Percentiles rank a stretch among this genome's conserved stretches.
These are phyloP conservation scores for Biancaea sappan DNA, from an alignment of 306 rosid genomes.

Conservation along the genomic window DNA sequence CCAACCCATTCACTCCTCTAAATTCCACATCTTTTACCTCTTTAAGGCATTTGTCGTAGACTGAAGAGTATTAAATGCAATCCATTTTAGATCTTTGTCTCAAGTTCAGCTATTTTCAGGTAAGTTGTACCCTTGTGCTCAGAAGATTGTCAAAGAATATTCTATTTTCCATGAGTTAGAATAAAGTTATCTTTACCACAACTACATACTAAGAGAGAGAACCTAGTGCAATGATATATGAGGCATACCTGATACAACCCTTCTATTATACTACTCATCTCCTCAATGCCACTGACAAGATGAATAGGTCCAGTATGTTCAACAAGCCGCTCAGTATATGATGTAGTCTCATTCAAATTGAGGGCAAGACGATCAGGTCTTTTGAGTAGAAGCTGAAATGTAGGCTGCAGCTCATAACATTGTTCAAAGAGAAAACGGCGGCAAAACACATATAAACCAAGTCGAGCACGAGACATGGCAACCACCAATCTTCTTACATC, in stretches of 20 bases:
- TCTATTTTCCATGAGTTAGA: not conserved
- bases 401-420: conserved; percentile 95
- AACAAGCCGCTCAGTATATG: conserved; percentile 67
- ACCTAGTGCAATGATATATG: conserved; percentile 8
- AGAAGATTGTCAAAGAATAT: not conserved
- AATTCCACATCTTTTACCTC: not conserved
- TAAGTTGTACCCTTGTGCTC: not conserved
- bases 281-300: conserved; percentile 82
- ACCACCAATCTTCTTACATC: conserved; percentile 98
- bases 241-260: conserved; percentile 71
- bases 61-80: not conserved
- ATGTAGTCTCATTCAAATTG: conserved; percentile 64
- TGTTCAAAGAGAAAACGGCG: conserved; percentile 94
- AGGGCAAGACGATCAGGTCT: conserved; percentile 88
- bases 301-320: conserved; percentile 70
- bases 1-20: not conserved
- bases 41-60: no score
- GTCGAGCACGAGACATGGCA: conserved; percentile 99
- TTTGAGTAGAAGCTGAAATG: conserved; percentile 87
- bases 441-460: conserved; percentile 91
- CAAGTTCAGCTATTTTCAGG: not conserved
- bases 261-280: conserved; percentile 71
- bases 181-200: not conserved
- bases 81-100: not conserved
- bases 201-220: not conserved